Evolutionary conservation across 192 early-diverging fungal genomes (phyloP).

Genomic region (Chytriomyces sp.): DNA sequence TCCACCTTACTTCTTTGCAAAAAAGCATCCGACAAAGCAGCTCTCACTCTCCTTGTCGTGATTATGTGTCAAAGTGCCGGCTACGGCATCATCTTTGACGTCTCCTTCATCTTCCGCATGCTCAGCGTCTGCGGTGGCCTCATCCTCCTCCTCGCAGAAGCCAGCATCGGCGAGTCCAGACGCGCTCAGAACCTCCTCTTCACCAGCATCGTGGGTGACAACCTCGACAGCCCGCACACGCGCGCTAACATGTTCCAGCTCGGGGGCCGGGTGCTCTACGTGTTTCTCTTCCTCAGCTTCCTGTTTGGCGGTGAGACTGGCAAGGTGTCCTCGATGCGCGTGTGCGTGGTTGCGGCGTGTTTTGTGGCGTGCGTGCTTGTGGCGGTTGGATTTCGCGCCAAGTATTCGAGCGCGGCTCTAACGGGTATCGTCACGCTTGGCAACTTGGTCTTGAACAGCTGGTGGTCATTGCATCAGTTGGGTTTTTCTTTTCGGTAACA

Average conservation of each 20-base stretch:
- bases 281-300: constrained; percentile 89
- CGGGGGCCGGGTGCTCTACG: constrained; percentile 87
- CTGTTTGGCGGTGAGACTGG: constrained; percentile 72
- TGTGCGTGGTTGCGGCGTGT: constrained; percentile 62
- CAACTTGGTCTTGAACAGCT: constrained; percentile 93
- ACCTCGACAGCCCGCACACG: constrained; percentile 62
- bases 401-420: constrained; percentile 88
- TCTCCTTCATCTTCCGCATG: constrained; percentile 87
- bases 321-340: constrained; percentile 62
- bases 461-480: constrained; percentile 79
- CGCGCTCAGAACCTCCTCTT: constrained; percentile 59
- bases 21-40: constrained; percentile 79
- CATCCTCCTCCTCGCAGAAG: constrained; percentile 88
- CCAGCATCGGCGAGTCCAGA: constrained; percentile 44
- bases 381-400: constrained; percentile 94
- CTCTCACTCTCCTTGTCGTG: constrained; percentile 76
- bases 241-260: constrained; percentile 80
- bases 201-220: constrained; percentile 79
- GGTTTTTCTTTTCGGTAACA: background rate
- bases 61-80: constrained; percentile 85
- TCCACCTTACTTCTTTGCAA: constrained; percentile 80
- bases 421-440: constrained; percentile 81
- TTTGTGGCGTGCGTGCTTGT: constrained; percentile 88
- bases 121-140: constrained; percentile 91
- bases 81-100: constrained; percentile 90